phyloP scores from a whole-genome alignment of 73 alveolate genomes.

The Paramecium primaurelia region DNA sequence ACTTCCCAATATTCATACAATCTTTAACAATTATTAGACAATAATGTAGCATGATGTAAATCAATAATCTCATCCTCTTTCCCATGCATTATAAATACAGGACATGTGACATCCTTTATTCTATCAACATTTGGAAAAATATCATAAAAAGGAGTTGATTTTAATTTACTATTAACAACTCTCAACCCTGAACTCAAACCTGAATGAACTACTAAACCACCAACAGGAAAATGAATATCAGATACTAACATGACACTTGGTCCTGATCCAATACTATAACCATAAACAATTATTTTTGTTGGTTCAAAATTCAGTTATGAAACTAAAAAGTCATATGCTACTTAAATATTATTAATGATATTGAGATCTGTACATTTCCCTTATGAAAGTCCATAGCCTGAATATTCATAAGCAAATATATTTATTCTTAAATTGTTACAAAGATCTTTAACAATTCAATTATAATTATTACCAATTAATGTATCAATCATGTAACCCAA shows the following conservation, averaged over 20 bases:
- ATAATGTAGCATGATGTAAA: background rate
- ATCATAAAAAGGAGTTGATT: constrained; percentile 28
- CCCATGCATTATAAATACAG: constrained; percentile 59
- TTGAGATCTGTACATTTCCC: constrained; percentile 68
- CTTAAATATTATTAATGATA: constrained; percentile 58
- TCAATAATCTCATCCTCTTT: constrained; percentile 31
- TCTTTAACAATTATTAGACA: constrained; percentile 9
- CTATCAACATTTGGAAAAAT: constrained; percentile 46
- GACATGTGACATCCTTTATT: constrained; percentile 35
- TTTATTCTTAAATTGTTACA: constrained; percentile 46
- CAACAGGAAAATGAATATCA: constrained; percentile 38
- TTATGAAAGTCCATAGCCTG: constrained; percentile 71
- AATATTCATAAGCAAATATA: constrained; percentile 67
- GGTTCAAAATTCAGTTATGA: constrained; percentile 21
- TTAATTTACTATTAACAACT: background rate
- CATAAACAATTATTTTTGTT: constrained; percentile 46
- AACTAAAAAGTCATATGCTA: constrained; percentile 62
- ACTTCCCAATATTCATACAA: constrained; percentile 46
- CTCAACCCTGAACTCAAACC: constrained; percentile 58
- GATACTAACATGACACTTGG: constrained; percentile 60
- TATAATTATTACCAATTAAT: background rate
- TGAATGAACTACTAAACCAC: constrained; percentile 54
- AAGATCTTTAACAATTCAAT: background rate
- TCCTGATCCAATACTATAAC: constrained; percentile 60
- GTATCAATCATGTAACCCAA: constrained; percentile 59